Conservation (phyloP, 169 alveolate genomes). For the Sarcocystis neurona region DNA sequence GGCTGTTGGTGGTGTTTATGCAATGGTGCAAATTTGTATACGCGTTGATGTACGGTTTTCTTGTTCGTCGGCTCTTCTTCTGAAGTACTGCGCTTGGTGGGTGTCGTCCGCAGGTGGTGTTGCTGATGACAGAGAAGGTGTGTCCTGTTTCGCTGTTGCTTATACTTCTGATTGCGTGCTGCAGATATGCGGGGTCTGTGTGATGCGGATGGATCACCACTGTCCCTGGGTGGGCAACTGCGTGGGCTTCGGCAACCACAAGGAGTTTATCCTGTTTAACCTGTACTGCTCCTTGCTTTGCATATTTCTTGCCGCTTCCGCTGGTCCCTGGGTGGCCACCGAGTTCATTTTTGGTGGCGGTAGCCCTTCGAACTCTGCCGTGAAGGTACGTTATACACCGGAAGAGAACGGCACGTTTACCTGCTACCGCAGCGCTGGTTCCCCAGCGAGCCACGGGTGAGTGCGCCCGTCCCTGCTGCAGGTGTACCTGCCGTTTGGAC, state of each 20-base stretch:
- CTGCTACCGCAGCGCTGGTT: too few relatives aligned
- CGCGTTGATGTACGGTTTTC: not conserved
- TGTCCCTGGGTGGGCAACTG: constrained; percentile 86
- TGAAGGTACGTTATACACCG: too few relatives aligned
- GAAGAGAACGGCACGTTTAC: too few relatives aligned
- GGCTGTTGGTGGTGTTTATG: not conserved
- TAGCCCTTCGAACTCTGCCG: too few relatives aligned
- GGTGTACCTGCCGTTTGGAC: too few relatives aligned
- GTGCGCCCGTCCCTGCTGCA: too few relatives aligned
- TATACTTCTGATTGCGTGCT: not conserved
- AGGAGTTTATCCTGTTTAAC: constrained; percentile 77
- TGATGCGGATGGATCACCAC: constrained; percentile 91
- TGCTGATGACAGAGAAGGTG: too few relatives aligned
- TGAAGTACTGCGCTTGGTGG: not conserved
- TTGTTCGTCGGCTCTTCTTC: not conserved
- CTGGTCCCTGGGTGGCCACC: constrained; percentile 26
- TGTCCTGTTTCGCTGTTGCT: not conserved
- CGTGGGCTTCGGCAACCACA: constrained; percentile 78
- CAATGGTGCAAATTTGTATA: too few relatives aligned
- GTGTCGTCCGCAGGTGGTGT: not conserved
- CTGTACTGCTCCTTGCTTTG: constrained; percentile 77
- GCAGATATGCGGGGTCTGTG: constrained; percentile 83
- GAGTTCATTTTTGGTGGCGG: not conserved
- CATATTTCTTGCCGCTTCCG: constrained; percentile 66
- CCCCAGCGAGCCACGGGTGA: too few relatives aligned